Evolutionary conservation across 2,329 filamentous ascomycete genomes (phyloP).

Genomic region (Neoscytalidium dimidiatum): DNA sequence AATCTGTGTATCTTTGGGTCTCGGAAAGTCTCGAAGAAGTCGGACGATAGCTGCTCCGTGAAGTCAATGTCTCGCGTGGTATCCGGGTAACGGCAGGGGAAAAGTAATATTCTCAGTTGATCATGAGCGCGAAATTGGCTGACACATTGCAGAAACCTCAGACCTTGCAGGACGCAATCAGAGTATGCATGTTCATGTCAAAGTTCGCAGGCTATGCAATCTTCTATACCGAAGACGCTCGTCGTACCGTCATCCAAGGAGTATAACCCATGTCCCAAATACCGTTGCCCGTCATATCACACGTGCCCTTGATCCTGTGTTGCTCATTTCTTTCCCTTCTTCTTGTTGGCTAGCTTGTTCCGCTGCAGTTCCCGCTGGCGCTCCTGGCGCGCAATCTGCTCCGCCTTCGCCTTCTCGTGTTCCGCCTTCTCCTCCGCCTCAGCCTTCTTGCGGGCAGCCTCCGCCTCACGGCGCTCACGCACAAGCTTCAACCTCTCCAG

Average conservation of each 20-base stretch:
- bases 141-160: neutral
- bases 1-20: neutral
- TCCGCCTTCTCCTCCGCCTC: constrained; percentile 54
- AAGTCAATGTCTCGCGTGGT: neutral
- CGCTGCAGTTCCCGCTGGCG: constrained; percentile 50
- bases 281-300: neutral
- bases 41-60: neutral
- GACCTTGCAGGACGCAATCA: neutral
- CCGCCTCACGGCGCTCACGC: constrained; percentile 81
- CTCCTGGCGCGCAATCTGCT: constrained; percentile 49
- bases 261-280: neutral
- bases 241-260: constrained; percentile 11
- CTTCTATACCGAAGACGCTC: constrained; percentile 1
- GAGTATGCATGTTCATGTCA: constrained; percentile 1
- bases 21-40: no score
- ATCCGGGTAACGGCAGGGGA: neutral
- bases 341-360: constrained; percentile 42
- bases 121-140: neutral
- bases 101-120: neutral
- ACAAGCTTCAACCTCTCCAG: constrained; percentile 80
- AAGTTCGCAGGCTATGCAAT: constrained; percentile 12
- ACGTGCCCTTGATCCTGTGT: neutral
- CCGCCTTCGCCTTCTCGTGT: constrained; percentile 58
- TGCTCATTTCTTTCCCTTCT: constrained; percentile 20
- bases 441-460: constrained; percentile 78